phyloP scores from a whole-genome alignment of 805 yeast species.

The Wickerhamiella lipophila region DNA sequence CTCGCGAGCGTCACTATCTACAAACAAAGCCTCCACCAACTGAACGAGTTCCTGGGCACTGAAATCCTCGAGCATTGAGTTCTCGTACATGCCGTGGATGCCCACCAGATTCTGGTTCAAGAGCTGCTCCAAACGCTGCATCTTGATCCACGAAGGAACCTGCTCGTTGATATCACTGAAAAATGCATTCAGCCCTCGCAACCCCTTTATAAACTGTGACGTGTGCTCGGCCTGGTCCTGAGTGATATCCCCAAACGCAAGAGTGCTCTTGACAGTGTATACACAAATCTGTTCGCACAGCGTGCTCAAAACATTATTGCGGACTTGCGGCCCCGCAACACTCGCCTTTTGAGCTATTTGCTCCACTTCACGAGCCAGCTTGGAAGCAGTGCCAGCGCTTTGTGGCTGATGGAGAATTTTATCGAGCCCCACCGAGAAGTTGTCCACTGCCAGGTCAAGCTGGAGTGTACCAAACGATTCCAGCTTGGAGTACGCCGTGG shows the following conservation, averaged over 20 bases:
- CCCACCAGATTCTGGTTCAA: slow-evolving; percentile 26
- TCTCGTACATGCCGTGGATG: slow-evolving; percentile 23
- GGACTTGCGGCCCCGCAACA: slow-evolving; percentile 18
- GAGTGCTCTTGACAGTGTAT: slow-evolving; percentile 18
- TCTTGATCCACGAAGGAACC: slow-evolving; percentile 30
- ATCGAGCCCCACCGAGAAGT: slow-evolving; percentile 6
- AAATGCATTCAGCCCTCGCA: slow-evolving; percentile 16
- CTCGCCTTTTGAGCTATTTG: slow-evolving; percentile 15
- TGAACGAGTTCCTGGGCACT: slow-evolving; percentile 23
- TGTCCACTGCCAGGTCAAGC: slow-evolving; percentile 12
- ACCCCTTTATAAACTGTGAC: slow-evolving; percentile 13
- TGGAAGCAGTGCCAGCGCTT: background rate
- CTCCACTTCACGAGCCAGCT: slow-evolving; percentile 12
- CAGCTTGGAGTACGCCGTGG: slow-evolving; percentile 4
- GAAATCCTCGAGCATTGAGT: slow-evolving; percentile 27
- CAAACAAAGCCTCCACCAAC: slow-evolving; percentile 27
- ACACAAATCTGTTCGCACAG: slow-evolving; percentile 30
- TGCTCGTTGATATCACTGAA: slow-evolving; percentile 15
- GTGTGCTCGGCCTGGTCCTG: slow-evolving; percentile 22
- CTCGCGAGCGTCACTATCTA: slow-evolving; percentile 25
- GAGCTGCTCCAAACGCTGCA: slow-evolving; percentile 27
- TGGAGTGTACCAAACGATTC: slow-evolving; percentile 11
- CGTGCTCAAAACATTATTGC: slow-evolving; percentile 15
- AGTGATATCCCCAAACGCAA: slow-evolving; percentile 23
- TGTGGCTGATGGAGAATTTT: slow-evolving; percentile 4